These are phyloP conservation scores for Draba incana DNA, from an alignment of 345 rosid species.

Conservation along the genomic window DNA sequence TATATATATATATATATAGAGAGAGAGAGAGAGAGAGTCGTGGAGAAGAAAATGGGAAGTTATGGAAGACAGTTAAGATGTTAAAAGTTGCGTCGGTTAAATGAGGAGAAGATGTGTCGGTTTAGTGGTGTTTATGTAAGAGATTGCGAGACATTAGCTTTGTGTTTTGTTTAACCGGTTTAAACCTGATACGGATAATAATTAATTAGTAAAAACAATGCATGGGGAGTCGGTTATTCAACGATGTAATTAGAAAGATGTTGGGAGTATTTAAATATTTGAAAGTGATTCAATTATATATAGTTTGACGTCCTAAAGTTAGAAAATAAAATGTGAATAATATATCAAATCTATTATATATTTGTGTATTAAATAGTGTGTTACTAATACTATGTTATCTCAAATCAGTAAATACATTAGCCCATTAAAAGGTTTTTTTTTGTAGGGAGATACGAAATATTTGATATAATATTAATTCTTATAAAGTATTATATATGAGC, in stretches of 20 bases:
- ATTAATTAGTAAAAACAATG: neutral
- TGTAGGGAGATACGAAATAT: no score
- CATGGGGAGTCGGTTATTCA: constrained; percentile 8
- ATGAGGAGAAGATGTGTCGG: constrained; percentile 32
- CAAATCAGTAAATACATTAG: no score
- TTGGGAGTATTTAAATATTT: no score
- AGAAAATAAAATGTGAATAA: no score
- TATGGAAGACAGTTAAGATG: constrained; percentile 27
- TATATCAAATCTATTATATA: no score
- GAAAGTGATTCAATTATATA: no score
- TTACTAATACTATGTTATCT: no score
- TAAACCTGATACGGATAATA: neutral
- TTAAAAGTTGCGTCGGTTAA: constrained; percentile 26
- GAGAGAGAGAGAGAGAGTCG: constrained; percentile 29
- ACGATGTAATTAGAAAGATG: neutral
- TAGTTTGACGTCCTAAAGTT: no score
- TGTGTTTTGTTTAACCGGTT: neutral
- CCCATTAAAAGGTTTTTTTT: no score
- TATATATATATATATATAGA: neutral
- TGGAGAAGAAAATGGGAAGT: constrained; percentile 44
- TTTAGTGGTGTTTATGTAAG: constrained; percentile 13
- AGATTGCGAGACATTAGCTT: neutral
- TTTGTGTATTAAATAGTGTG: no score
- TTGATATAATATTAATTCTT: no score
- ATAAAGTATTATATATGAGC: no score